Percentiles rank a stretch among this genome's conserved stretches.
These are phyloP conservation scores for Closterium sp. DNA, from an alignment of 139 green algal species.

Conservation along the genomic window DNA sequence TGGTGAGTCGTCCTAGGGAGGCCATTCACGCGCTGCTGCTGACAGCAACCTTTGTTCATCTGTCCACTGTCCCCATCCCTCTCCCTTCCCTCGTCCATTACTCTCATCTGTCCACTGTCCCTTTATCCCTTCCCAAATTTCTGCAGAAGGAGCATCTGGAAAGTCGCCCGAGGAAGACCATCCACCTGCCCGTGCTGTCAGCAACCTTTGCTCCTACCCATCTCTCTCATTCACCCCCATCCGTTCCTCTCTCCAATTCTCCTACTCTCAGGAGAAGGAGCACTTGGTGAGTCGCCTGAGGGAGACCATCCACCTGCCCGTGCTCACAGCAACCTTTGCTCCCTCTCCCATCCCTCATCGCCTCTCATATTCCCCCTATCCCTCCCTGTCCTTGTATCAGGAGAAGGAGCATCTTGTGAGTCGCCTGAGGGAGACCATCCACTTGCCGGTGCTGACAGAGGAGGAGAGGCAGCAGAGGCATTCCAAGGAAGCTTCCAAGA, in stretches of 20 bases:
- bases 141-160: no score
- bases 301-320: background rate
- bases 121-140: no score
- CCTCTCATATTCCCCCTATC: background rate
- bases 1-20: no score
- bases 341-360: background rate
- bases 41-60: no score
- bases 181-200: no score
- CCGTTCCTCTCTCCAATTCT: background rate
- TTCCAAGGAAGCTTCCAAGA: background rate
- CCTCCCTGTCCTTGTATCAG: background rate
- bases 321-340: background rate
- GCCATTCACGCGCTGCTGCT: no score
- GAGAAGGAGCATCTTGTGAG: slow-evolving; percentile 7
- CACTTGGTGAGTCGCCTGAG: background rate
- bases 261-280: background rate
- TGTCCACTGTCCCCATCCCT: no score
- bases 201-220: no score
- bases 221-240: no score
- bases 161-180: no score
- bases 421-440: background rate
- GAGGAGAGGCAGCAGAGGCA: slow-evolving; percentile 2
- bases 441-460: background rate
- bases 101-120: no score
- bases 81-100: background rate